Percentiles rank a stretch among this genome's conserved stretches.
These are phyloP conservation scores for Pythium phragmiticola DNA, from an alignment of 352 stramenopile species.

Conservation along the genomic window DNA sequence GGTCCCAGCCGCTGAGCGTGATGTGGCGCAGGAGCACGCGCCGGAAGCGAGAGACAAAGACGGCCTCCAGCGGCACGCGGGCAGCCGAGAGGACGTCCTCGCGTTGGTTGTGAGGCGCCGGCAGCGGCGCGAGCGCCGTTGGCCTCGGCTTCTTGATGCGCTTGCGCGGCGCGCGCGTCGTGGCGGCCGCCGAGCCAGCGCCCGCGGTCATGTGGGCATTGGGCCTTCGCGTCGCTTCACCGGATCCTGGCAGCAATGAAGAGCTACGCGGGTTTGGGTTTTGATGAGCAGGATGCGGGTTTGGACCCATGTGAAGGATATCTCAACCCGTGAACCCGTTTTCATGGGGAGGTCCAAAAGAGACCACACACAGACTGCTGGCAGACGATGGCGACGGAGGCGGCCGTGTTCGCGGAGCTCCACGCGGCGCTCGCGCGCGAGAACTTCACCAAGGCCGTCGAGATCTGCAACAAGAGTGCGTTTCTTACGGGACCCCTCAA, in stretches of 20 bases:
- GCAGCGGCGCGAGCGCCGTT: conserved; percentile 16
- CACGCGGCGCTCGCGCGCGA: conserved; percentile 70
- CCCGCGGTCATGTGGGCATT: conserved; percentile 15
- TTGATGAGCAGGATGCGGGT: background rate
- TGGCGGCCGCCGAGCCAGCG: conserved; percentile 4
- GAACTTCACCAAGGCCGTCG: conserved; percentile 74
- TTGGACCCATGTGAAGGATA: background rate
- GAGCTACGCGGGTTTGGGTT: conserved; percentile 16
- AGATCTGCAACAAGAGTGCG: conserved; percentile 88
- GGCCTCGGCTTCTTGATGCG: background rate
- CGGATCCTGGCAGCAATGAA: background rate
- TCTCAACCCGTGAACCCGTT: conserved; percentile 5
- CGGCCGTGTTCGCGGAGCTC: conserved; percentile 73
- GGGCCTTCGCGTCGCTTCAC: conserved; percentile 3
- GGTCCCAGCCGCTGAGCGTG: conserved; percentile 51
- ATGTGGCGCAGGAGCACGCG: conserved; percentile 44
- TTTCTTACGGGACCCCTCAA: background rate
- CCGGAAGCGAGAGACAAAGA: conserved; percentile 35
- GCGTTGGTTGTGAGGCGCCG: conserved; percentile 9
- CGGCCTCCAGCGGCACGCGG: conserved; percentile 36
- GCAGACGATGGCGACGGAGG: conserved; percentile 32
- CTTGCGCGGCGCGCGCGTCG: background rate
- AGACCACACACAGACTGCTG: background rate
- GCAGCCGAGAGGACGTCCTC: background rate
- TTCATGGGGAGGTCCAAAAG: conserved; percentile 4